Percentiles rank a stretch among this genome's conserved stretches.
phyloP scores from a whole-genome alignment of 805 yeast genomes.

The Metschnikowia hibisci region DNA sequence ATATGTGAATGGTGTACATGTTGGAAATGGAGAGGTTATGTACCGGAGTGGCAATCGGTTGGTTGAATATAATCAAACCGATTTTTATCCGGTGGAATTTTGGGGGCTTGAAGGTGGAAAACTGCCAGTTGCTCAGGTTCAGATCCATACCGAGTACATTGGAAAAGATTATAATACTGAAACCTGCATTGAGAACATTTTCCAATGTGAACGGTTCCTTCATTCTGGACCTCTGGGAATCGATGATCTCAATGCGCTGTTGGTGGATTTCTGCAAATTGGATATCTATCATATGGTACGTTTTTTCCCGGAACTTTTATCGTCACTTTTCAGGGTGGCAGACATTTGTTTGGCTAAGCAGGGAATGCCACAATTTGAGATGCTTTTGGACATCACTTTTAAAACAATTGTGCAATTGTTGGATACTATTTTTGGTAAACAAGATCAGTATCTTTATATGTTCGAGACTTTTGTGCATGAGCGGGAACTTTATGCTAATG shows the following conservation, averaged over 20 bases:
- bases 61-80: conserved; percentile 43
- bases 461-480: conserved; percentile 47
- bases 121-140: conserved; percentile 43
- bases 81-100: conserved; percentile 43
- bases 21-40: conserved; percentile 56
- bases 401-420: conserved; percentile 57
- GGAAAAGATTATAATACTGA: conserved; percentile 67
- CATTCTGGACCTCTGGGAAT: conserved; percentile 39
- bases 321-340: conserved; percentile 30
- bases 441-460: conserved; percentile 57
- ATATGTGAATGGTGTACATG: conserved; percentile 58
- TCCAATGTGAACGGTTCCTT: conserved; percentile 49
- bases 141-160: conserved; percentile 58
- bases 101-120: conserved; percentile 31
- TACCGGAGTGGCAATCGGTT: conserved; percentile 46
- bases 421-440: conserved; percentile 61
- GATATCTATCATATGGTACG: conserved; percentile 53
- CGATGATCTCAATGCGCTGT: conserved; percentile 43
- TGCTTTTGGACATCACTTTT: conserved; percentile 39
- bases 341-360: conserved; percentile 26
- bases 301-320: conserved; percentile 56
- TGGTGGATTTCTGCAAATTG: conserved; percentile 50
- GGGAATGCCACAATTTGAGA: conserved; percentile 23
- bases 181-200: conserved; percentile 47
- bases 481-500: conserved; percentile 37